Evolutionary conservation across 768 basidiomycete genomes (phyloP).

Genomic region (Russula lepida): DNA sequence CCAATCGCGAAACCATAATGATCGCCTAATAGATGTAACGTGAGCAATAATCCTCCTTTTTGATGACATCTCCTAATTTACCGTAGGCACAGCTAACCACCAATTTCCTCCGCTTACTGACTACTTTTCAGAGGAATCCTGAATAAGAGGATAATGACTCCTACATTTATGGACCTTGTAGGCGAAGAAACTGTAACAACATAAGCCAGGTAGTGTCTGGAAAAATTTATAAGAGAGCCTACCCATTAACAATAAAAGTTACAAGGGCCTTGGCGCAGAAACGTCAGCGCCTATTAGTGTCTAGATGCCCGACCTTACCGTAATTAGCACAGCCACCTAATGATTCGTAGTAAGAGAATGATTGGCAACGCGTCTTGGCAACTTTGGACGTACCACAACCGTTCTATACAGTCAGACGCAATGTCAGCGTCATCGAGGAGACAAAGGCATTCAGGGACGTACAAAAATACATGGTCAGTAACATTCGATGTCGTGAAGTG

Average conservation of each 20-base stretch:
- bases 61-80: neutral
- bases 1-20: neutral
- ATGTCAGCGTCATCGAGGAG: neutral
- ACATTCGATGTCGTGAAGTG: neutral
- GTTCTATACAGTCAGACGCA: neutral
- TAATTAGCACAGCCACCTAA: neutral
- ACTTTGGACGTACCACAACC: neutral
- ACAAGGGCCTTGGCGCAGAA: neutral
- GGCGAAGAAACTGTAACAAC: conserved; percentile 4
- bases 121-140: neutral
- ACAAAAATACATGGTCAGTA: conserved; percentile 2
- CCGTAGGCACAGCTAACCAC: conserved; percentile 9
- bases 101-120: conserved; percentile 15
- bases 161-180: conserved; percentile 13
- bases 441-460: neutral
- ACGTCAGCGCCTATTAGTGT: neutral
- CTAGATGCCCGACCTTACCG: conserved; percentile 2
- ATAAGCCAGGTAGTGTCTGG: neutral
- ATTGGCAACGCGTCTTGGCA: neutral
- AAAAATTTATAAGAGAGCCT: neutral
- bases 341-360: neutral
- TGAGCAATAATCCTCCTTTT: neutral
- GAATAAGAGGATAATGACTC: neutral
- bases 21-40: neutral
- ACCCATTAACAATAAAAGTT: conserved; percentile 15